A percentile compares a stretch with the other conserved stretches of the same genome.
These are phyloP conservation scores for Leccinum truebloodii DNA, from an alignment of 768 basidiomycete genomes.

Conservation along the genomic window DNA sequence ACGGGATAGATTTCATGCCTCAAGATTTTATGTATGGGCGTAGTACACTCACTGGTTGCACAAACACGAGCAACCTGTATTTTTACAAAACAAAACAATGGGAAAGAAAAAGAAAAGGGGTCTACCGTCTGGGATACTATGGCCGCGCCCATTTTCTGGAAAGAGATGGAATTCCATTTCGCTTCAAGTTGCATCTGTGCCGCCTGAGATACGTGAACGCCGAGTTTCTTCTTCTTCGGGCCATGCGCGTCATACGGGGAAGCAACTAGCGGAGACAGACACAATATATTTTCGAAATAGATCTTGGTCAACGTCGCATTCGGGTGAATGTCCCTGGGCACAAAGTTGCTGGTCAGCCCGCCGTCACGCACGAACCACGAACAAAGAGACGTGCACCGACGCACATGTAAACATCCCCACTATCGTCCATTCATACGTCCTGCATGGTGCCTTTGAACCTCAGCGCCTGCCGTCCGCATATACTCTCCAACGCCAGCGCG, in stretches of 20 bases:
- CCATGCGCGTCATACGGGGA: slow-evolving; percentile 24
- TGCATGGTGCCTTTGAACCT: slow-evolving; percentile 54
- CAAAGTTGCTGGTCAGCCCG: background rate
- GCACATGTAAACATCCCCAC: slow-evolving; percentile 48
- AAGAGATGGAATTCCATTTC: too few relatives aligned
- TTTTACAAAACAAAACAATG: too few relatives aligned
- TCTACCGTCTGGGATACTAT: too few relatives aligned
- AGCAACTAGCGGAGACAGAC: slow-evolving; percentile 43
- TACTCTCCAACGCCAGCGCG: slow-evolving; percentile 73
- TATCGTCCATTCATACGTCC: slow-evolving; percentile 61
- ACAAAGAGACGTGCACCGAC: slow-evolving; percentile 32
- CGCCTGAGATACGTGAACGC: too few relatives aligned
- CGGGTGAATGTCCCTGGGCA: slow-evolving; percentile 67
- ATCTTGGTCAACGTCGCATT: slow-evolving; percentile 58
- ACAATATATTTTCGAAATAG: slow-evolving; percentile 79
- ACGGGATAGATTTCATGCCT: background rate
- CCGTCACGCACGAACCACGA: too few relatives aligned
- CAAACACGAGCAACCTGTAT: too few relatives aligned
- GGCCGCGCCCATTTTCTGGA: too few relatives aligned
- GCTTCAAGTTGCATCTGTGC: too few relatives aligned
- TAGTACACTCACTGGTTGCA: too few relatives aligned
- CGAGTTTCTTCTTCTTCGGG: slow-evolving; percentile 33
- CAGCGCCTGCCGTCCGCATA: slow-evolving; percentile 71
- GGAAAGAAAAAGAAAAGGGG: too few relatives aligned
- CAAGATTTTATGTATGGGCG: background rate